Evolutionary conservation across 2,329 filamentous ascomycete species (phyloP).

Genomic region (Ophiostoma montium): DNA sequence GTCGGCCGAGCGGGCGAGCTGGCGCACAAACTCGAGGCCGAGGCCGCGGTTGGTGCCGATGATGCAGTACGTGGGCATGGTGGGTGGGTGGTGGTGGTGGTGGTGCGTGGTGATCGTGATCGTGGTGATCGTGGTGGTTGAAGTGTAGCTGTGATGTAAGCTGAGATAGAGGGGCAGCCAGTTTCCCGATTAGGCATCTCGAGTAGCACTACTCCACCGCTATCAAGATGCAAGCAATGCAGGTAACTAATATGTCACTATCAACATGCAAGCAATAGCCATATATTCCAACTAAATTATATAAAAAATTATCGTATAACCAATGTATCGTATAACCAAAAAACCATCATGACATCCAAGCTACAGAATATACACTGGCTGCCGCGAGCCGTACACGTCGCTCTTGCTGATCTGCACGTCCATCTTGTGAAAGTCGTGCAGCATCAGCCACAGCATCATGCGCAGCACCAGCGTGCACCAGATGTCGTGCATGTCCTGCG

Average conservation of each 20-base stretch:
- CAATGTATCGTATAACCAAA: too few species aligned
- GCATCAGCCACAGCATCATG: constrained; percentile 44
- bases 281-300: too few species aligned
- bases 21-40: constrained; percentile 21
- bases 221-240: too few species aligned
- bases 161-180: too few species aligned
- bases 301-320: too few species aligned
- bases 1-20: constrained; percentile 15
- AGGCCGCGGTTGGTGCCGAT: constrained; percentile 20
- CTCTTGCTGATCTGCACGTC: constrained; percentile 39
- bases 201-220: too few species aligned
- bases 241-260: too few species aligned
- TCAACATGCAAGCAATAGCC: too few species aligned
- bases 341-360: background rate
- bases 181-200: too few species aligned
- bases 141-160: too few species aligned
- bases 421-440: constrained; percentile 42
- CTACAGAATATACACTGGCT: constrained; percentile 37
- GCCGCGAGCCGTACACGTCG: constrained; percentile 37
- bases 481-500: constrained; percentile 22
- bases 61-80: constrained; percentile 21
- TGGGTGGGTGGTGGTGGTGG: background rate
- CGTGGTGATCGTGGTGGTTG: too few species aligned
- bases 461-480: constrained; percentile 43
- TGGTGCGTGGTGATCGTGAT: too few species aligned